phyloP scores from a whole-genome alignment of 805 yeast species.

The Trichomonascus vanleenenianus region DNA sequence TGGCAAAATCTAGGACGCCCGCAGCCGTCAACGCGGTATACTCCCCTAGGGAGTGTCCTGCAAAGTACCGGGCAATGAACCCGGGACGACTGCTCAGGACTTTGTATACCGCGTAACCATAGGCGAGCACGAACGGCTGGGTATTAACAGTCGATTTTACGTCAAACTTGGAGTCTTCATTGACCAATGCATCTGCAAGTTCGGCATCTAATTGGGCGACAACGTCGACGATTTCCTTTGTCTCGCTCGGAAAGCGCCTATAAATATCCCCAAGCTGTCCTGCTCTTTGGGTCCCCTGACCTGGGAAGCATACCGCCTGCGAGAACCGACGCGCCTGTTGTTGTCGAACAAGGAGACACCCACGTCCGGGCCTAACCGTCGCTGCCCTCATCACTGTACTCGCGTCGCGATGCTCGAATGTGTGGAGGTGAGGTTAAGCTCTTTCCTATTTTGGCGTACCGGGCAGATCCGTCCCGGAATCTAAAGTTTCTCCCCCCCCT shows the following conservation, averaged over 20 bases:
- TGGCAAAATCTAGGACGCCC: conserved; percentile 29
- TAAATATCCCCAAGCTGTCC: conserved; percentile 23
- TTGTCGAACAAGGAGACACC: too few species aligned
- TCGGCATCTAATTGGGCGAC: conserved; percentile 8
- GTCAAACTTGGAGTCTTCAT: conserved; percentile 11
- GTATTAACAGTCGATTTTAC: conserved; percentile 37
- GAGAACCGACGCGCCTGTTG: too few species aligned
- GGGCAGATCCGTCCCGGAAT: too few species aligned
- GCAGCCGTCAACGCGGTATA: conserved; percentile 37
- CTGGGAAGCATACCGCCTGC: conserved; percentile 19
- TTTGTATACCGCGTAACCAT: conserved; percentile 31
- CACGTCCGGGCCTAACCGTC: background rate
- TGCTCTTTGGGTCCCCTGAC: conserved; percentile 32
- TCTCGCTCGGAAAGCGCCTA: conserved; percentile 17
- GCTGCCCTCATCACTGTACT: background rate
- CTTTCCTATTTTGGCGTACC: too few species aligned
- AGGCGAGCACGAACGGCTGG: conserved; percentile 45
- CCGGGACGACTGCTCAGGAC: conserved; percentile 17
- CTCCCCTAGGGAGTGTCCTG: conserved; percentile 49
- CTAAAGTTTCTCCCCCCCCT: too few species aligned
- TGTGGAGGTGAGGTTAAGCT: background rate
- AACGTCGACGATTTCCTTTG: conserved; percentile 22
- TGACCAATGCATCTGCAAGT: conserved; percentile 15
- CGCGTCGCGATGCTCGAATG: background rate
- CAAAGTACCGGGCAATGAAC: conserved; percentile 14